These are phyloP conservation scores for Mortierella alpina DNA, from an alignment of 192 early-diverging fungal species.

Conservation along the genomic window DNA sequence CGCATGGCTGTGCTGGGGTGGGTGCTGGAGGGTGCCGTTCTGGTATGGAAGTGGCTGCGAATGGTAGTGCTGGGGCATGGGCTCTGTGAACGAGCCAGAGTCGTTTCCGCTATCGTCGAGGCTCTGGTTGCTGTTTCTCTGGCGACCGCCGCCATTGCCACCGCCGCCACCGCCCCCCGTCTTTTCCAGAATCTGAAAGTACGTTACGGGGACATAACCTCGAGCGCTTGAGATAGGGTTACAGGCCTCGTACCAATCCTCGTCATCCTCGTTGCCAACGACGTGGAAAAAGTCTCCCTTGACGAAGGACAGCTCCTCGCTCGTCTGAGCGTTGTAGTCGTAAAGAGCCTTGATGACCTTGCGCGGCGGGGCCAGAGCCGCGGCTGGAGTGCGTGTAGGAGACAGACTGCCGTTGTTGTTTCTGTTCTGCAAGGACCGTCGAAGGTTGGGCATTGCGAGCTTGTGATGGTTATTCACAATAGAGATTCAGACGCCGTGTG, in stretches of 20 bases:
- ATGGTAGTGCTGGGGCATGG: constrained; percentile 14
- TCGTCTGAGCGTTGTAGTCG: constrained; percentile 68
- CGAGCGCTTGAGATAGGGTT: constrained; percentile 76
- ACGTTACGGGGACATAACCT: constrained; percentile 75
- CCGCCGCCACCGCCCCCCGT: neutral
- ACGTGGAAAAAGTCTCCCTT: constrained; percentile 84
- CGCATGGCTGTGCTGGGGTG: constrained; percentile 20
- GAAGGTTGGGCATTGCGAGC: constrained; percentile 28
- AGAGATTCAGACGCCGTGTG: too few relatives aligned
- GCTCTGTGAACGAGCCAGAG: constrained; percentile 42
- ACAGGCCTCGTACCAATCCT: constrained; percentile 77
- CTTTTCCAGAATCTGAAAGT: constrained; percentile 78
- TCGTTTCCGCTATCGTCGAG: constrained; percentile 46
- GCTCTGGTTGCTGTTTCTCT: constrained; percentile 40
- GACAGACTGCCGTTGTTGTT: constrained; percentile 27
- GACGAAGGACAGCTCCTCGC: constrained; percentile 73
- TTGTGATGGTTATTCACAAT: neutral
- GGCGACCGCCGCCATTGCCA: neutral
- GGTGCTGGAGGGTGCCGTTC: neutral
- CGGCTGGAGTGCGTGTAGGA: constrained; percentile 18
- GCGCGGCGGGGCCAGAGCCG: constrained; percentile 58
- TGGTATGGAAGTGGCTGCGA: constrained; percentile 17
- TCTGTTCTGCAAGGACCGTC: constrained; percentile 40
- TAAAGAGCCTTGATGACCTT: constrained; percentile 79
- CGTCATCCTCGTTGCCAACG: constrained; percentile 73